Base-by-base conservation (phyloP, 345 rosid genomes). In the Eucalyptus curtisii region DNA sequence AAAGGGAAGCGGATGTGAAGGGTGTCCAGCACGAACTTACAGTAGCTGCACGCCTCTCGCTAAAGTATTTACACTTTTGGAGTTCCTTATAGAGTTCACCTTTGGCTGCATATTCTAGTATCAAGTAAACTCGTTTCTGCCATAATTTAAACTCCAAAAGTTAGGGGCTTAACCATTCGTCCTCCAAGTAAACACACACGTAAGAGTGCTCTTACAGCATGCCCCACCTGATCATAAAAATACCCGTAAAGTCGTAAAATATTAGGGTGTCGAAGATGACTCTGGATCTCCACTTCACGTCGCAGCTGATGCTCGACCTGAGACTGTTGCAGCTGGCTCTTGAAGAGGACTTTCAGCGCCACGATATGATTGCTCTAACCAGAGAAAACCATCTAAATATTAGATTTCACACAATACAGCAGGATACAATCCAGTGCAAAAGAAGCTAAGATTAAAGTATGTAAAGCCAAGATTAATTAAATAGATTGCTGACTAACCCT, bases 231-330 rank as follows among this genome's bases (percentile, higher is more conserved):
- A 92, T 98, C 99, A 86, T 98, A 98, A 89, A 98, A 98, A 91
- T 98, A 98, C 85, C 99, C 99, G 90, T 97, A 98, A 44, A 98
- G 97, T 4, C 99, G 93, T 88, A 98, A 90, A 19, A 98, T 98
- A 66, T 97, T 98, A 49, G 99, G 96, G 91, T 97, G 96, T 4
- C 99, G 92, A 68, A 98, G 98, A 92, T 98, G 99, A 90, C 99
- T 97, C 90, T 98, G 99, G 57, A 98, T 98, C 92, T 98, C 99
- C 37, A 98, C 99, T 95, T 98, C 99, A 17, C 99, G 93, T 15
- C 99, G 95, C 12, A 98, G 97, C 92, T 97, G 99, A 90, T 97
- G 99, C 91, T 98, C 99, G 86, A 97, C 99, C 91, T 97, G 99
- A 49, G 99, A 98, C 90, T 98, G 96, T 50, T 97, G 99, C 91